phyloP scores from a whole-genome alignment of 1,284 basidiomycete genomes.

The Leccinum solheimii region DNA sequence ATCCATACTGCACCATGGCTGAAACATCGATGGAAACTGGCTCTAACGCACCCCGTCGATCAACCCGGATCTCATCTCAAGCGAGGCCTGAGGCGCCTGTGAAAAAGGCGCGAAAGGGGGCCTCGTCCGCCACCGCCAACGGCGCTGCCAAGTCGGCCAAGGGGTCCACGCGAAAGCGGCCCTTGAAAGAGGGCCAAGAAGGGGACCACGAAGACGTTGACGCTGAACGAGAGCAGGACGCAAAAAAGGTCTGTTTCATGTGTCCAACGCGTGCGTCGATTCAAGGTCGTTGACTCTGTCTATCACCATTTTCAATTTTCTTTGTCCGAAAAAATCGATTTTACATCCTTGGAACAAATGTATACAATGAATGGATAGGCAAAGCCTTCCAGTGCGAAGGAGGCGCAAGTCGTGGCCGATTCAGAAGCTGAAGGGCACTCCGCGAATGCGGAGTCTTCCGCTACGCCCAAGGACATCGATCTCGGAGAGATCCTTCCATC shows the following conservation, averaged over 20 bases:
- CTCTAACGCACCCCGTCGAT: slow-evolving; percentile 42
- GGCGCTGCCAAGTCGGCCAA: slow-evolving; percentile 24
- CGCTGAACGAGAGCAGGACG: slow-evolving; percentile 20
- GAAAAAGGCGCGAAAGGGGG: slow-evolving; percentile 39
- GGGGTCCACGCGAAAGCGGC: slow-evolving; percentile 27
- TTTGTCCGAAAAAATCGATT: neutral
- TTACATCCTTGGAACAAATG: neutral
- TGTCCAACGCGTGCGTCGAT: neutral
- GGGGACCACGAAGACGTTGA: slow-evolving; percentile 18
- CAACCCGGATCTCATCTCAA: slow-evolving; percentile 46
- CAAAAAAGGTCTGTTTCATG: slow-evolving; percentile 24
- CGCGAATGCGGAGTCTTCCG: slow-evolving; percentile 3
- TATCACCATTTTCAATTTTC: neutral
- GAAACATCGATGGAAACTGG: slow-evolving; percentile 19
- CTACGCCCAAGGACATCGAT: slow-evolving; percentile 43
- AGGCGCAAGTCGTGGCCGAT: neutral
- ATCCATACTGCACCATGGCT: slow-evolving; percentile 16
- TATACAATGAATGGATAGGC: slow-evolving; percentile 13
- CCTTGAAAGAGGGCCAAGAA: slow-evolving; percentile 25
- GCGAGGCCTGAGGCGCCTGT: slow-evolving; percentile 35
- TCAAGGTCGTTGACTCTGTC: neutral
- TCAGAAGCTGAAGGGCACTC: slow-evolving; percentile 9
- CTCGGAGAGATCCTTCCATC: slow-evolving; percentile 79
- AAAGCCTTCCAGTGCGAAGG: slow-evolving; percentile 20
- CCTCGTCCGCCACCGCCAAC: slow-evolving; percentile 10